Base-by-base conservation (phyloP, 2,329 filamentous ascomycete species). In the Pseudogymnoascus sp. region DNA sequence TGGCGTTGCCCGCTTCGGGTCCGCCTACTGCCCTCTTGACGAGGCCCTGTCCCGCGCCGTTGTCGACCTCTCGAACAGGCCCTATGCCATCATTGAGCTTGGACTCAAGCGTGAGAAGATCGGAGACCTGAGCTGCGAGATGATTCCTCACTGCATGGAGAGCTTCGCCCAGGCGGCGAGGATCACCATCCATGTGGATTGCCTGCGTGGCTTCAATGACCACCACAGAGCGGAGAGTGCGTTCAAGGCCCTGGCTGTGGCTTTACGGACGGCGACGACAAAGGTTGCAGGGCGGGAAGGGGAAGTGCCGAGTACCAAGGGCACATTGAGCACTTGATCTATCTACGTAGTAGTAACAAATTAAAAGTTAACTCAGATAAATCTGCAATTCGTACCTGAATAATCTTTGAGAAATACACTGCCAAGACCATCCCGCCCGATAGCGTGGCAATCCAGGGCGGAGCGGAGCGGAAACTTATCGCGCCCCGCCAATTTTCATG, bases 171-270 rank as follows among this genome's bases (percentile, higher is more conserved):
- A 96, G 79, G 90, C 86, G 8, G 91, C 92, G 3, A 88, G 91
- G 25, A 83, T 97, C 62, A 99, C 95, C n/a, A 79, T 97, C 73
- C 95, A 99, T 79, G 91, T 99, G 64, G 91, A 97, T 78, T 96
- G 91, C 77, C 78, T 96, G 63, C 85, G 91, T 67, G 95, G 95
- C 61, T 85, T 89, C 66, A 99, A 97, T 77, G 95, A 97, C 78
- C 95, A 97, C 77, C 95, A 97, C 79, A 83, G 93, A 64, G 93
- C 95, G 8, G 95, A 97, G 84, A 95, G 90, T 75, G 95, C 93
- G 14, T 97, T 99, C 78, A 99, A 99, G 84, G 95, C 95, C 56
- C 77, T 97, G 69, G 95, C 95, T 0, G 86, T 97, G 50, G 95
- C 95, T 6, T 82, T 96, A 63, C 83, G 89, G 70, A 84, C 84